Percentiles rank a stretch among this genome's conserved stretches.
These are phyloP conservation scores for Pythium rhizo-oryzae DNA, from an alignment of 352 stramenopile species.

Conservation along the genomic window DNA sequence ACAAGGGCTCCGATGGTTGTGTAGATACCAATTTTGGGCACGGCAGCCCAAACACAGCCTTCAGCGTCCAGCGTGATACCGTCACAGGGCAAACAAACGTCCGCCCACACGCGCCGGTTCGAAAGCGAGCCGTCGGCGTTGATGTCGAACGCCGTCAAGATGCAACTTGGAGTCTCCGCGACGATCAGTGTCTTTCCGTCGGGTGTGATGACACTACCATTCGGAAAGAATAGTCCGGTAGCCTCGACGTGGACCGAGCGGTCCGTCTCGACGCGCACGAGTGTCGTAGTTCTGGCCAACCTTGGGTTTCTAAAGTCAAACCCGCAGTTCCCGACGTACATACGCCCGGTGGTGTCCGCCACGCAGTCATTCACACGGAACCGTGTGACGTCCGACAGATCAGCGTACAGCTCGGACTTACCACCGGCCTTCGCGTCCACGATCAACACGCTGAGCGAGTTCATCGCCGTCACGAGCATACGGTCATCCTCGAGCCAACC, in stretches of 20 bases:
- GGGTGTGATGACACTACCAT: slow-evolving; percentile 67
- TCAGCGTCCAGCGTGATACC: slow-evolving; percentile 71
- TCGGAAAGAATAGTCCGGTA: slow-evolving; percentile 68
- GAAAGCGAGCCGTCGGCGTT: slow-evolving; percentile 43
- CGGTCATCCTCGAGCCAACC: slow-evolving; percentile 67
- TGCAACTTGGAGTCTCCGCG: slow-evolving; percentile 57
- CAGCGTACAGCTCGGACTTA: slow-evolving; percentile 43
- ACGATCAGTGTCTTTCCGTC: slow-evolving; percentile 76
- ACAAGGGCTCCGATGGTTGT: slow-evolving; percentile 48
- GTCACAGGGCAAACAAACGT: slow-evolving; percentile 49
- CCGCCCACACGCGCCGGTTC: slow-evolving; percentile 57
- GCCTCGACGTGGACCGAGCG: slow-evolving; percentile 49
- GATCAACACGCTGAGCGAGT: slow-evolving; percentile 47
- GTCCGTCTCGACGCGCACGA: slow-evolving; percentile 61
- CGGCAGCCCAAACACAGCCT: slow-evolving; percentile 62
- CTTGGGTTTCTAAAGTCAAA: slow-evolving; percentile 47
- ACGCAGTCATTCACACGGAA: slow-evolving; percentile 69
- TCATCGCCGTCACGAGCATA: slow-evolving; percentile 61
- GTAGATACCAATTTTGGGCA: slow-evolving; percentile 59
- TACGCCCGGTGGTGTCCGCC: slow-evolving; percentile 38
- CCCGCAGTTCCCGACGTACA: slow-evolving; percentile 70
- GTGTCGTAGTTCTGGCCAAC: slow-evolving; percentile 43
- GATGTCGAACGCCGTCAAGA: slow-evolving; percentile 71
- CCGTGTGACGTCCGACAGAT: slow-evolving; percentile 52
- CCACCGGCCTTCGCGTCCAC: slow-evolving; percentile 36